Conservation (phyloP, 495 filamentous ascomycete species). For the Aspergillus hancockii region DNA sequence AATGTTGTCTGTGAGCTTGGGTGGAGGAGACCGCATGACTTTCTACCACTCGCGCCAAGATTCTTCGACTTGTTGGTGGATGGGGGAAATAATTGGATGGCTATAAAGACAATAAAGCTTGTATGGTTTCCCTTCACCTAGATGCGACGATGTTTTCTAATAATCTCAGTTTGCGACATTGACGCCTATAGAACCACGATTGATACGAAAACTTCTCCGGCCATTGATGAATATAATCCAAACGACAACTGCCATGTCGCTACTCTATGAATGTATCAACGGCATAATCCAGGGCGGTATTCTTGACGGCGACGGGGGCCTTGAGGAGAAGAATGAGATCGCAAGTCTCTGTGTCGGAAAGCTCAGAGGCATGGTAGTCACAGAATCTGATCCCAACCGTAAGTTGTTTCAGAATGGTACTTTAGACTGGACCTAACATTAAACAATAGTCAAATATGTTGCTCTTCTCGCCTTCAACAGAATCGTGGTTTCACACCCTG, state of each 20-base stretch:
- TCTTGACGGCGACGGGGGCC: slow-evolving; percentile 72
- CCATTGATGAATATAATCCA: slow-evolving; percentile 90
- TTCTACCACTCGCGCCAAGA: slow-evolving; percentile 85
- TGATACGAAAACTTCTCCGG: slow-evolving; percentile 91
- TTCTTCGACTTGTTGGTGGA: slow-evolving; percentile 92
- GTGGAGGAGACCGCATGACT: slow-evolving; percentile 90
- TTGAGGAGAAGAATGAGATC: slow-evolving; percentile 83
- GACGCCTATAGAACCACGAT: slow-evolving; percentile 86
- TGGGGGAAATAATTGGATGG: slow-evolving; percentile 98
- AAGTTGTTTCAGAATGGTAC: slow-evolving; percentile 29
- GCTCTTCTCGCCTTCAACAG: slow-evolving; percentile 91
- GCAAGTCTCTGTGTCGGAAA: slow-evolving; percentile 92
- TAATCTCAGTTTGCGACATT: slow-evolving; percentile 80
- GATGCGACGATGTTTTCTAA: slow-evolving; percentile 15
- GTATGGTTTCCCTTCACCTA: slow-evolving; percentile 45
- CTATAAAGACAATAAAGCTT: slow-evolving; percentile 97
- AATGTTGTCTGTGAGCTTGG: slow-evolving; percentile 97
- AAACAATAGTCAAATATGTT: slow-evolving; percentile 83
- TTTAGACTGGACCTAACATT: slow-evolving; percentile 1
- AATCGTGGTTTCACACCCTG: slow-evolving; percentile 85
- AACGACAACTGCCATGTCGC: slow-evolving; percentile 93
- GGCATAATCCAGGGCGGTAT: slow-evolving; percentile 97
- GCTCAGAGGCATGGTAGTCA: slow-evolving; percentile 87
- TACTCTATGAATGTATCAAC: slow-evolving; percentile 97
- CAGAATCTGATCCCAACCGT: slow-evolving; percentile 92